phyloP scores from a whole-genome alignment of 106 monocot species.

The Ottelia alismoides region DNA sequence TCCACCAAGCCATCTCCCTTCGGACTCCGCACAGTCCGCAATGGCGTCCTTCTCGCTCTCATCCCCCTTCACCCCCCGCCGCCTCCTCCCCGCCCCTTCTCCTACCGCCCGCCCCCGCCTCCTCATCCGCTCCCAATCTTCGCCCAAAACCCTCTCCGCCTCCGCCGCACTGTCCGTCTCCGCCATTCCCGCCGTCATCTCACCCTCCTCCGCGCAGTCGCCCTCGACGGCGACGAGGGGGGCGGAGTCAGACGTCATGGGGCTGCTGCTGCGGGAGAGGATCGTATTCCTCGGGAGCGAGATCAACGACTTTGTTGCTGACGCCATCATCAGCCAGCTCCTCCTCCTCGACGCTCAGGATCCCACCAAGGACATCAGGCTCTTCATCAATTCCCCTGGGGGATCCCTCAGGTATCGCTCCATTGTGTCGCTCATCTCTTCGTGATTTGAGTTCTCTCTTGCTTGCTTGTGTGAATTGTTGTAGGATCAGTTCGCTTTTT shows the following conservation, averaged over 20 bases:
- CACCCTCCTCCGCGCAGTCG: conserved; percentile 14
- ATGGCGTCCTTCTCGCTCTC: conserved; percentile 58
- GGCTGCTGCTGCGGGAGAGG: conserved; percentile 68
- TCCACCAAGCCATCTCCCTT: no score
- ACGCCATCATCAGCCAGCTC: conserved; percentile 84
- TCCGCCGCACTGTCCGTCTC: background rate
- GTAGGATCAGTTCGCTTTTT: no score
- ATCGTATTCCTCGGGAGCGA: conserved; percentile 81
- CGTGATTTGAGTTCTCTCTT: no score
- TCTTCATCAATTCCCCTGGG: conserved; percentile 84
- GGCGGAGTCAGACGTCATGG: conserved; percentile 67
- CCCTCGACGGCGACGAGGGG: conserved; percentile 47
- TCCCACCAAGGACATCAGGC: conserved; percentile 64
- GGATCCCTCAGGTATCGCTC: conserved; percentile 98
- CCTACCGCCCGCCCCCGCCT: background rate
- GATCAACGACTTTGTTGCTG: conserved; percentile 83
- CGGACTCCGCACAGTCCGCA: no score
- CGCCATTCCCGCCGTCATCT: conserved; percentile 10
- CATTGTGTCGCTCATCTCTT: no score
- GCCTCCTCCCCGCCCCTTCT: conserved; percentile 10
- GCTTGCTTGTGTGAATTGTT: no score
- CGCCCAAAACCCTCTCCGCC: conserved; percentile 6
- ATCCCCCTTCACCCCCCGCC: conserved; percentile 20
- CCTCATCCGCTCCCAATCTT: no score
- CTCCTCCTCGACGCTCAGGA: conserved; percentile 85